Evolutionary conservation across 176 grass and related monocot species (phyloP), one percentile per base, ranked within the genome.

Genomic region (Poa pratensis): DNA sequence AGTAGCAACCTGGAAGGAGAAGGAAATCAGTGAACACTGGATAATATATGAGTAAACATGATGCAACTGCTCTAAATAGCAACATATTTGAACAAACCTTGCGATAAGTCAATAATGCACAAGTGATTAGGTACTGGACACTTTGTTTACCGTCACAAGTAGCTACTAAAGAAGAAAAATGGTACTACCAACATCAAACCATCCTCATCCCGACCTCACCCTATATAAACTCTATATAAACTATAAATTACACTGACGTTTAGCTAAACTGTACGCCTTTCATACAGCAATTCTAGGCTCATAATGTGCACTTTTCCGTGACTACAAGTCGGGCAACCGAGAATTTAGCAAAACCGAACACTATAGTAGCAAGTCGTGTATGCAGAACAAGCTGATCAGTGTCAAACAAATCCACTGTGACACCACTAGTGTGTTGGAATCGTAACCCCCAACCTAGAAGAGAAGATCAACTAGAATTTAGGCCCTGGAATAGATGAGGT

Each of bases 1-100:
- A 15, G 91, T 99, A 42, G 78, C 84, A 83, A 87, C 86, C 97
- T 99, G 78, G 51, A 55, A 59, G 28, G 77, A 87, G 54, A 73
- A 75, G 27, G 26, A 75, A 78, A 68, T 86, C 2, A 85, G 63
- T 7, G 3, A 58, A n/a, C 2, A 58, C 4, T 40, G 69, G 22
- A 63, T 27, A 23, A 79, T 0, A 27, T 26, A 20, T 9, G 15
- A 46, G 22, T 18, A 17, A 11, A n/a, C 42, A 42, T 0, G 50
- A 52, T 52, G 64, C 26, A 27, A 4, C 3, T 28, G 1, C 5
- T 27, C 42, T 71, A 62, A 69, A n/a, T 40, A 71, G 15, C 87
- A 68, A 49, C 24, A 34, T 22, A 3, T 49, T 63, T 69, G 67
- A 43, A 20, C 5, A 69, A 58, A 75, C 13, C n/a, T 83, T 80